Percentiles rank a stretch among this genome's conserved stretches.
These are phyloP conservation scores for Alnus rubra DNA, from an alignment of 306 rosid genomes.

Conservation along the genomic window DNA sequence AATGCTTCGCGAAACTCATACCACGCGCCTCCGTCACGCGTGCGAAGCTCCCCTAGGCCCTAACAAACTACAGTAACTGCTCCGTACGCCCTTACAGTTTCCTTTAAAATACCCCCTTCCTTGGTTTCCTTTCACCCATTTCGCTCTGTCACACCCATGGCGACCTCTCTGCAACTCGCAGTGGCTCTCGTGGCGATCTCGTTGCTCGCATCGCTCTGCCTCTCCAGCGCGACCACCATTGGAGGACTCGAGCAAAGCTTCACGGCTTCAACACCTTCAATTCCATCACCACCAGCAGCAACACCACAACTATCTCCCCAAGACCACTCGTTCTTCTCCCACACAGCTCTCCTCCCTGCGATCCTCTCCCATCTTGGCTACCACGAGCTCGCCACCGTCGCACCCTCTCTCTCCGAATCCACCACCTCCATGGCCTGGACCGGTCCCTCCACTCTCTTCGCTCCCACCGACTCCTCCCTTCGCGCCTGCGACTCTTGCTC, in stretches of 20 bases:
- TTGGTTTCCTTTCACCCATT: constrained; percentile 19
- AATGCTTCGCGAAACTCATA: neutral
- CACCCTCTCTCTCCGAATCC: constrained; percentile 52
- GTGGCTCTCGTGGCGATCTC: constrained; percentile 7
- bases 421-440: constrained; percentile 41
- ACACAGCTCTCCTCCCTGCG: constrained; percentile 55
- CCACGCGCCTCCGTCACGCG: constrained; percentile 31
- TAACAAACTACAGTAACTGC: constrained; percentile 14
- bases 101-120: constrained; percentile 12
- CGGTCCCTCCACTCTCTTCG: constrained; percentile 70
- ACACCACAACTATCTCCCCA: constrained; percentile 30
- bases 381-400: constrained; percentile 59
- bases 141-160: constrained; percentile 36
- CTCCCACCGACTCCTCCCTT: constrained; percentile 63
- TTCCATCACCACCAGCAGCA: neutral
- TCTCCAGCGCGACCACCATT: constrained; percentile 28
- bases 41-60: constrained; percentile 19
- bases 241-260: constrained; percentile 34
- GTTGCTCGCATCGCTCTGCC: constrained; percentile 28
- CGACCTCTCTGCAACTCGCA: constrained; percentile 31
- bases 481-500: constrained; percentile 65
- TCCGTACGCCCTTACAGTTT: neutral
- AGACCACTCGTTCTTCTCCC: constrained; percentile 56
- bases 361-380: constrained; percentile 70
- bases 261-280: constrained; percentile 14